These are phyloP conservation scores for Physcomitrium patens DNA, from an alignment of 225 moss, liverwort and hornwort genomes.

Conservation along the genomic window DNA sequence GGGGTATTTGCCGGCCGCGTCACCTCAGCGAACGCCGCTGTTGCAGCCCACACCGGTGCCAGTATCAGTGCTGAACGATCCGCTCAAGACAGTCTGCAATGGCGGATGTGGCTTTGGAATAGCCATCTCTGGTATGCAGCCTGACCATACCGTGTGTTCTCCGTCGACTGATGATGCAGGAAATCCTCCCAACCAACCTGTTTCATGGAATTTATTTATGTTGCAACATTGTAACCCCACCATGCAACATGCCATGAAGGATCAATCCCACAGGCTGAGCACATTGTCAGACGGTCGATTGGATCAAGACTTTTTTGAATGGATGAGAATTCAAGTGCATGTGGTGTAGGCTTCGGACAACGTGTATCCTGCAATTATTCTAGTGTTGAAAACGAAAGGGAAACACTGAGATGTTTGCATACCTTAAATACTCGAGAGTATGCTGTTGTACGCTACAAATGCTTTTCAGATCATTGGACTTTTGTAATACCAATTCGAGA, in stretches of 20 bases:
- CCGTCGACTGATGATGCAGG: slow-evolving; percentile 12
- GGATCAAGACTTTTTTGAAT: background rate
- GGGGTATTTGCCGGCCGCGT: slow-evolving; percentile 82
- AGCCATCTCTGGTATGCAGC: slow-evolving; percentile 73
- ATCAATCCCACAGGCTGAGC: background rate
- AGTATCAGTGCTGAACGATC: slow-evolving; percentile 38
- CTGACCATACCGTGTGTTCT: slow-evolving; percentile 27
- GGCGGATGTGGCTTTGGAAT: slow-evolving; percentile 89
- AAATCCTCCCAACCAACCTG: slow-evolving; percentile 16
- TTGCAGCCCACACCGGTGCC: slow-evolving; percentile 58
- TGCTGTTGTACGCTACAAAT: background rate
- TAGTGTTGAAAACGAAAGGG: background rate
- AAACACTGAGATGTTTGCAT: background rate
- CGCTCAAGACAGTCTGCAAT: slow-evolving; percentile 63
- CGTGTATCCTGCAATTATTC: background rate
- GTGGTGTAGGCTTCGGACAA: background rate
- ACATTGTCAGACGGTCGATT: slow-evolving; percentile 12
- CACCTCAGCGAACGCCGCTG: slow-evolving; percentile 55
- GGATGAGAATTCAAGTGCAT: slow-evolving; percentile 11
- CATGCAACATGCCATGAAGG: slow-evolving; percentile 12
- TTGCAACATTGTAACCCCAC: background rate
- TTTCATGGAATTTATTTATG: background rate
- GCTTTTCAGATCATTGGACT: background rate
- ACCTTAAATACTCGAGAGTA: background rate
- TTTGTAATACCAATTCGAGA: background rate